Conservation (phyloP, 2,329 filamentous ascomycete species). For the Trichoderma sp. region DNA sequence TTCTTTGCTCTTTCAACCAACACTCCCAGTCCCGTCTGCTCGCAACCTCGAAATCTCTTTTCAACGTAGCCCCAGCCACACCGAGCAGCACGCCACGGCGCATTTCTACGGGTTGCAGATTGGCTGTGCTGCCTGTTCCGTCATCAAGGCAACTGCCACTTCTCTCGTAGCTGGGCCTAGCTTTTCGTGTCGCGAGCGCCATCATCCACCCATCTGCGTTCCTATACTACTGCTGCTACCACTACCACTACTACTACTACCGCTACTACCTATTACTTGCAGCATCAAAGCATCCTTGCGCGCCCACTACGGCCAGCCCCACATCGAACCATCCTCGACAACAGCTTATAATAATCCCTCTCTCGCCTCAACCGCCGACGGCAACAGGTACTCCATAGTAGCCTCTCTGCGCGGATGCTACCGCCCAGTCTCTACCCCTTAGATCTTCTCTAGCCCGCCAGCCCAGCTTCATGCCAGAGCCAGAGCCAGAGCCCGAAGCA, state of each 20-base stretch:
- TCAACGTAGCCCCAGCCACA: conserved; percentile 7
- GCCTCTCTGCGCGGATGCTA: conserved; percentile 21
- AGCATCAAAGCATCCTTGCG: conserved; percentile 21
- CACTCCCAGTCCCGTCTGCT: background rate
- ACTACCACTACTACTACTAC: background rate
- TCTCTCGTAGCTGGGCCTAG: conserved; percentile 14
- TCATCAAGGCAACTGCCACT: background rate
- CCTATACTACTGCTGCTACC: background rate
- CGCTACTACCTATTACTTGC: conserved; percentile 9
- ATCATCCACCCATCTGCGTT: background rate
- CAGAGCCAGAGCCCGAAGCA: conserved; percentile 42
- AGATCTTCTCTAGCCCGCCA: conserved; percentile 13
- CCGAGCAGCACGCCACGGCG: background rate
- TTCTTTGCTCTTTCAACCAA: conserved; percentile 21
- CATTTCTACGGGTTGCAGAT: background rate
- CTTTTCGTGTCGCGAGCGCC: conserved; percentile 13
- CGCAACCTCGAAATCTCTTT: background rate
- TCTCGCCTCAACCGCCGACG: conserved; percentile 4
- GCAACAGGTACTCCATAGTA: conserved; percentile 19
- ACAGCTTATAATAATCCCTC: conserved; percentile 20
- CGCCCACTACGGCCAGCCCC: conserved; percentile 19
- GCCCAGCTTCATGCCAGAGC: conserved; percentile 22
- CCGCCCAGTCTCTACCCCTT: conserved; percentile 11
- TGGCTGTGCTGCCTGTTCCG: background rate
- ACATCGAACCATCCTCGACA: conserved; percentile 24